These are phyloP conservation scores for Diutina siamensis DNA, from an alignment of 1,139 yeast genomes.

Conservation along the genomic window DNA sequence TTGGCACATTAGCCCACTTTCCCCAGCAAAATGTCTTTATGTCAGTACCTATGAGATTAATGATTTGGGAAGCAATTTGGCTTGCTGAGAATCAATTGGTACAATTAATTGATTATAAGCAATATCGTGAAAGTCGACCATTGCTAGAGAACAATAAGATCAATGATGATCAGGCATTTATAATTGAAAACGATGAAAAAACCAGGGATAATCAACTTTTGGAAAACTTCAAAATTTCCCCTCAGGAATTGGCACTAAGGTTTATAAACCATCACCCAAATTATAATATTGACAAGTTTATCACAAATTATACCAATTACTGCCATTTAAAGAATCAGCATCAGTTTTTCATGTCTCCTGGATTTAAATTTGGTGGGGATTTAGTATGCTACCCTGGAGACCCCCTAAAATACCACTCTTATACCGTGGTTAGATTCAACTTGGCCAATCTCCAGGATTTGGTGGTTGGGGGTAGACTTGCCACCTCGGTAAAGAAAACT, in stretches of 20 bases:
- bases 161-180: not conserved
- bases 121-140: not conserved
- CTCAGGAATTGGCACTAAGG: not conserved
- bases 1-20: not conserved
- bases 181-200: not conserved
- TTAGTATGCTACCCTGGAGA: conserved; percentile 4
- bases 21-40: conserved; percentile 4
- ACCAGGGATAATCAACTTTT: not conserved
- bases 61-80: conserved; percentile 4
- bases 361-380: conserved; percentile 2
- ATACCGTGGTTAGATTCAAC: not conserved
- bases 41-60: conserved; percentile 2
- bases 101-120: not conserved
- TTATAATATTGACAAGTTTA: not conserved
- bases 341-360: not conserved
- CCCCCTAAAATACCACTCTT: conserved; percentile 1
- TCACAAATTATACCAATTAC: conserved; percentile 1
- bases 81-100: not conserved
- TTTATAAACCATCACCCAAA: not conserved
- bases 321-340: not conserved
- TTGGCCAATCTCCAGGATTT: not conserved
- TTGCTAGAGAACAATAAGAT: no score
- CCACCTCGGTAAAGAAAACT: conserved; percentile 2
- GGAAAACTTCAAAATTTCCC: not conserved
- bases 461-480: not conserved